Evolutionary conservation across 345 rosid species (phyloP).

Genomic region (Pistacia vera): DNA sequence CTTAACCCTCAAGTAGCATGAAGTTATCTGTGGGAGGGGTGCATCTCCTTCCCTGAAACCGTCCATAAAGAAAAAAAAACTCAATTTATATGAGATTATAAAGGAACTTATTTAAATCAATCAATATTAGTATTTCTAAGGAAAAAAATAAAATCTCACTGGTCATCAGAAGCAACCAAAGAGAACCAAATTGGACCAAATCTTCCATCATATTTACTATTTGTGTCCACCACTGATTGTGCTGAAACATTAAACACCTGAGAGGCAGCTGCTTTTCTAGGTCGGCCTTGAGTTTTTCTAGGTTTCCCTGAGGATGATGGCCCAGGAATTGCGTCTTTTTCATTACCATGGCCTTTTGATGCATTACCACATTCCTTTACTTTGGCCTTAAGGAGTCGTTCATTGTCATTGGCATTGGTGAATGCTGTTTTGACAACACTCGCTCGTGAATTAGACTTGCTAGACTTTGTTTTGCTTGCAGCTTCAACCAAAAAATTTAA

Average conservation of each 20-base stretch:
- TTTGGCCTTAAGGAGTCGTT: conserved; percentile 14
- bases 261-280: conserved; percentile 20
- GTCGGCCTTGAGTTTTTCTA: conserved; percentile 22
- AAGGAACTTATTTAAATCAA: neutral
- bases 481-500: conserved; percentile 30
- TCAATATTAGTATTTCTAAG: neutral
- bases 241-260: conserved; percentile 32
- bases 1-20: conserved; percentile 50
- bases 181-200: conserved; percentile 46
- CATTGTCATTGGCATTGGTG: conserved; percentile 18
- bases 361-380: conserved; percentile 25
- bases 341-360: conserved; percentile 22
- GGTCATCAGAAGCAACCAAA: conserved; percentile 40
- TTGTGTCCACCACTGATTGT: conserved; percentile 30
- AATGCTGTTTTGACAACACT: conserved; percentile 1
- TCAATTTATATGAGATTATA: neutral
- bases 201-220: conserved; percentile 24
- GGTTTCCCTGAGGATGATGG: conserved; percentile 29
- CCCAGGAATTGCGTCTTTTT: conserved; percentile 17
- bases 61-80: conserved; percentile 19
- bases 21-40: conserved; percentile 50
- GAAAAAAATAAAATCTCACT: conserved; percentile 30
- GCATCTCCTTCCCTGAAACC: conserved; percentile 37
- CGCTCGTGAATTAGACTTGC: conserved; percentile 25
- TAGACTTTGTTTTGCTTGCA: conserved; percentile 25